Conservation (phyloP, 805 yeast species). For the Komagataella populi region DNA sequence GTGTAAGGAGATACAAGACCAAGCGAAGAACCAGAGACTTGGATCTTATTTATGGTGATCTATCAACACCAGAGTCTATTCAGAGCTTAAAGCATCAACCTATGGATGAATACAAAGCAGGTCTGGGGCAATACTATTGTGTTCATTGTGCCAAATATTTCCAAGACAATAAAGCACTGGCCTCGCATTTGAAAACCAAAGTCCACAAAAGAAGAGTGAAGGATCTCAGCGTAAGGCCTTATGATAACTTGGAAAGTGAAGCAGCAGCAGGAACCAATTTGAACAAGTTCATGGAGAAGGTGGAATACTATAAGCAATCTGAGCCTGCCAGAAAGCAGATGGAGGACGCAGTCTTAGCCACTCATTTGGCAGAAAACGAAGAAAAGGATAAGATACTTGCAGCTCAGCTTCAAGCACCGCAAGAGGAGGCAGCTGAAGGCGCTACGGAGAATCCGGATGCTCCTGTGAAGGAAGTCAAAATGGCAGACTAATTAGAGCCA, state of each 20-base stretch:
- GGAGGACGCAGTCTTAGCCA: slow-evolving; percentile 20
- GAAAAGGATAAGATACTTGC: slow-evolving; percentile 15
- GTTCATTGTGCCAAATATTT: slow-evolving; percentile 88
- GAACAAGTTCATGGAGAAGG: slow-evolving; percentile 48
- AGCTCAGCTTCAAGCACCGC: slow-evolving; percentile 13
- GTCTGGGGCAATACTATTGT: slow-evolving; percentile 90
- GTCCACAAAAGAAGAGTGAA: slow-evolving; percentile 80
- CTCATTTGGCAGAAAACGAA: slow-evolving; percentile 16
- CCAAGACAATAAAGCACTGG: slow-evolving; percentile 62
- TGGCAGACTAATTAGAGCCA: background rate
- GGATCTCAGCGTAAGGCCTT: slow-evolving; percentile 65
- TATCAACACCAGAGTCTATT: slow-evolving; percentile 52
- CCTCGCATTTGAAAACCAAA: slow-evolving; percentile 61
- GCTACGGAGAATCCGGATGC: background rate
- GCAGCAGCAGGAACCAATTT: slow-evolving; percentile 81
- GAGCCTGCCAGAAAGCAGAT: slow-evolving; percentile 31
- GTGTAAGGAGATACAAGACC: slow-evolving; percentile 72
- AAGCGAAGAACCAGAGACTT: slow-evolving; percentile 77
- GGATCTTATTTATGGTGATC: slow-evolving; percentile 71
- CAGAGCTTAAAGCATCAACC: slow-evolving; percentile 63
- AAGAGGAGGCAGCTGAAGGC: background rate
- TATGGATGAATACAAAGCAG: slow-evolving; percentile 81
- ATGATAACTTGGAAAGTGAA: slow-evolving; percentile 77
- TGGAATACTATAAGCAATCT: slow-evolving; percentile 38
- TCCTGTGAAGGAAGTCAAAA: slow-evolving; percentile 4